Evolutionary conservation across 306 rosid genomes (phyloP).

Genomic region (Fragaria nilgerrensis): DNA sequence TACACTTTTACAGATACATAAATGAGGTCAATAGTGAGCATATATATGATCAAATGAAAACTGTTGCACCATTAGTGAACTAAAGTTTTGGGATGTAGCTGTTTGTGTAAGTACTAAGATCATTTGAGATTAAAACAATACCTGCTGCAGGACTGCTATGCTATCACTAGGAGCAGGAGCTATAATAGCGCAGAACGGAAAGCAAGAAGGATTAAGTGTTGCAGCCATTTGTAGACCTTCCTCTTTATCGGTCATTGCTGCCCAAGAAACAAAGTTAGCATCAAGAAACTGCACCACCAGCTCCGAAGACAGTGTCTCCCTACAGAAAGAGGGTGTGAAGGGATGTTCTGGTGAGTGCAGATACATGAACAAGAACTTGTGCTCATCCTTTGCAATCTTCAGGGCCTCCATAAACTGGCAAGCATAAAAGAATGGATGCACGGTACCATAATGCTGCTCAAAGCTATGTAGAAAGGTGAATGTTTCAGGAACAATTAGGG

Average conservation of each 20-base stretch:
- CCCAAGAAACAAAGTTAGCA: slow-evolving; percentile 80
- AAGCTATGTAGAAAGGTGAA: slow-evolving; percentile 50
- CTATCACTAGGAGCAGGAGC: slow-evolving; percentile 46
- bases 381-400: slow-evolving; percentile 61
- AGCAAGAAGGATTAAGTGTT: slow-evolving; percentile 46
- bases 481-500: slow-evolving; percentile 32
- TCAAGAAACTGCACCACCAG: slow-evolving; percentile 66
- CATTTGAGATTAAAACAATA: slow-evolving; percentile 24
- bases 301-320: slow-evolving; percentile 61
- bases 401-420: slow-evolving; percentile 49
- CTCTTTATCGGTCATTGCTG: slow-evolving; percentile 50
- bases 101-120: not conserved
- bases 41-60: not conserved
- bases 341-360: slow-evolving; percentile 78
- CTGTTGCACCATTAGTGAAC: not conserved
- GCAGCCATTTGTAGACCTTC: slow-evolving; percentile 69
- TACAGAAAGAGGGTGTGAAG: slow-evolving; percentile 56
- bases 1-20: not conserved
- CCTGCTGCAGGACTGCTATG: slow-evolving; percentile 68
- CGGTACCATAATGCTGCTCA: slow-evolving; percentile 55
- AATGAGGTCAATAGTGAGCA: not conserved
- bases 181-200: slow-evolving; percentile 67
- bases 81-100: not conserved
- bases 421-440: slow-evolving; percentile 68
- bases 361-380: slow-evolving; percentile 72